Base-by-base conservation (phyloP, 2,329 filamentous ascomycete species). In the Magnaporthiopsis poae region DNA sequence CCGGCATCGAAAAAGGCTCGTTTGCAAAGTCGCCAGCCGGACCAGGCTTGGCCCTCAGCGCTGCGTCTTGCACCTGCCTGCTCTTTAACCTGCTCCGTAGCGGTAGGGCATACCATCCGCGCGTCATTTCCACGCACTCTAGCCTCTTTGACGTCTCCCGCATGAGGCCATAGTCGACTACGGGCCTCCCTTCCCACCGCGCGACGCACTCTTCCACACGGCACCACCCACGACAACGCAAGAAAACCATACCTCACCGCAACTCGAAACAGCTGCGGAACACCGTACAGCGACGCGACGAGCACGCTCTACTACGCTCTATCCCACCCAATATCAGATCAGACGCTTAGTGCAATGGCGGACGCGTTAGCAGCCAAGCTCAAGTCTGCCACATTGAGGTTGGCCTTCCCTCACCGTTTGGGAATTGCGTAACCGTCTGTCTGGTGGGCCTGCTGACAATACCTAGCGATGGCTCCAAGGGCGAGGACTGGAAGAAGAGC, bases 401-500 rank as follows among this genome's bases (percentile, higher is more conserved):
- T 31, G 25, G 67, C 39, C 60, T 33, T 33, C 25, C 60, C 36
- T n/a, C 29, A 1, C 61, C 27, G 15, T 59, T 8, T 69, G 66
- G 69, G 21, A 25, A 21, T n/a, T 25, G 21, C 46, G 66, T 66
- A 71, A 66, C 68, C 72, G 68, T 71, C 74, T 52, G 60, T 61
- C 29, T 29, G 31, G 18, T 61, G 27, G 18, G 31, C 3, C 31
- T 13, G 39, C 77, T 79, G 72, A 79, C 75, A 69, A 75, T 27
- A 74, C 9, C 71, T 72, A 82, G 80, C 75, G 82, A 86, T 74
- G 79, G 77, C 72, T 71, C 79, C 70, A 75, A 79, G 72, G 76
- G 81, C 68, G 85, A 86, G 36, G 87, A 92, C 75, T 94, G 90
- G 90, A 91, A 90, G 79, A 84, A 87, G 74, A 85, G 78, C 68